Conservation (phyloP, 345 rosid genomes). For the Nasturtium officinale region DNA sequence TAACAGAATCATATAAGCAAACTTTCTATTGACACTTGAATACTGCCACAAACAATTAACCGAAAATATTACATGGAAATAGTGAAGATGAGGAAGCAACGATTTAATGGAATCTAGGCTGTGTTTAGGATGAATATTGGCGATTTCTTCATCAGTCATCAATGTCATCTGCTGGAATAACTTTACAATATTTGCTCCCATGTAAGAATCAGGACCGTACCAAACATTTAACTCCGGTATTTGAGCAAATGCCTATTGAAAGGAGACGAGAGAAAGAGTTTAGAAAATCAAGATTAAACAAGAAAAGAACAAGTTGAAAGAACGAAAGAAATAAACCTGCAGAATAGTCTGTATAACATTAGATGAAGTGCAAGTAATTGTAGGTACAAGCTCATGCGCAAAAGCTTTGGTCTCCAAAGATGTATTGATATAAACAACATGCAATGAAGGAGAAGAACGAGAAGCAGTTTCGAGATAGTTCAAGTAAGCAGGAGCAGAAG, state of each 20-base stretch:
- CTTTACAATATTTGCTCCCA: slow-evolving; percentile 94
- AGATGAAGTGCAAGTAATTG: slow-evolving; percentile 96
- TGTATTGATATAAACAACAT: slow-evolving; percentile 90
- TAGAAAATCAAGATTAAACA: slow-evolving; percentile 9
- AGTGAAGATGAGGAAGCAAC: slow-evolving; percentile 69
- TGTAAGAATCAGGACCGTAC: slow-evolving; percentile 98
- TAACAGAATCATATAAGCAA: slow-evolving; percentile 22
- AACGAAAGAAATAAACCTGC: slow-evolving; percentile 59
- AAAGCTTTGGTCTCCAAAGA: slow-evolving; percentile 94
- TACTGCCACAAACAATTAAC: neutral
- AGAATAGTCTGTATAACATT: slow-evolving; percentile 91
- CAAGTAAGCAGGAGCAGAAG: slow-evolving; percentile 79
- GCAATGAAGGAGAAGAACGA: slow-evolving; percentile 65
- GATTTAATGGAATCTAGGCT: slow-evolving; percentile 64
- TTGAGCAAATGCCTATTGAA: slow-evolving; percentile 80
- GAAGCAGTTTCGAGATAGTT: slow-evolving; percentile 80
- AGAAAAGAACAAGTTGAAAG: neutral
- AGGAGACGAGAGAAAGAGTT: slow-evolving; percentile 12
- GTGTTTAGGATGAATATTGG: slow-evolving; percentile 72
- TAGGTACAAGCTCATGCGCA: slow-evolving; percentile 95
- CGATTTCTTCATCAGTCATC: slow-evolving; percentile 92
- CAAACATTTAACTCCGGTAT: slow-evolving; percentile 73
- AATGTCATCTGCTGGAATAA: slow-evolving; percentile 80
- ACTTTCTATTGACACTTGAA: neutral
- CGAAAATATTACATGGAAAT: slow-evolving; percentile 63